Evolutionary conservation across 1,139 yeast species (phyloP).

Genomic region (Saccharomycopsis phalli): DNA sequence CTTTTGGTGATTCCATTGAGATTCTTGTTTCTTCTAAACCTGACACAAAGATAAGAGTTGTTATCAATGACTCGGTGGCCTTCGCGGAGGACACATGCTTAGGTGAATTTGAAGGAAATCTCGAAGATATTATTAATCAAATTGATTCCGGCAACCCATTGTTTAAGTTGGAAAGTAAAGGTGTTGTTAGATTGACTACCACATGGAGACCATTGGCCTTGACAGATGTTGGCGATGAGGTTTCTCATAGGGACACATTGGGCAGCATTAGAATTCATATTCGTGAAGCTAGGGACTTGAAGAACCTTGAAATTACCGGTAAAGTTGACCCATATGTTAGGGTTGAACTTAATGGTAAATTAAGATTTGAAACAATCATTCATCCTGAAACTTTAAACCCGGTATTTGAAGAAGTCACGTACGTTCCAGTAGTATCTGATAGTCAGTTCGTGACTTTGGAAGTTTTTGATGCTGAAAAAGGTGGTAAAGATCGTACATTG

Average conservation of each 20-base stretch:
- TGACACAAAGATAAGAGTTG: constrained; percentile 42
- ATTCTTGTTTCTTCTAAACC: constrained; percentile 52
- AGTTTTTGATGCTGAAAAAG: constrained; percentile 57
- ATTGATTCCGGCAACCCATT: constrained; percentile 44
- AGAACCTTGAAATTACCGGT: constrained; percentile 58
- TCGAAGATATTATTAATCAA: constrained; percentile 47
- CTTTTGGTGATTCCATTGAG: constrained; percentile 60
- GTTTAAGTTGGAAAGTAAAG: constrained; percentile 41
- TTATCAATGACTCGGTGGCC: constrained; percentile 48
- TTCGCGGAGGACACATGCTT: constrained; percentile 37
- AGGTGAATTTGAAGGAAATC: constrained; percentile 45
- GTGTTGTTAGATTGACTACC: constrained; percentile 46
- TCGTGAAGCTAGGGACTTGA: constrained; percentile 44
- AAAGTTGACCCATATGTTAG: constrained; percentile 66
- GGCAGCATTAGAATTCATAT: constrained; percentile 59
- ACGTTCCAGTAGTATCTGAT: constrained; percentile 53
- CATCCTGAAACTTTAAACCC: constrained; percentile 52
- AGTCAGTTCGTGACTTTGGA: constrained; percentile 51
- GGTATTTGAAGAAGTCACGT: constrained; percentile 46
- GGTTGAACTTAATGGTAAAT: constrained; percentile 47
- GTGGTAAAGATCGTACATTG: constrained; percentile 53
- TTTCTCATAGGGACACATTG: constrained; percentile 39
- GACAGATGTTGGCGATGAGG: constrained; percentile 39
- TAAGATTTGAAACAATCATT: constrained; percentile 46
- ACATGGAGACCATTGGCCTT: constrained; percentile 66